phyloP scores from a whole-genome alignment of 2,329 filamentous ascomycete genomes.

The Monilinia laxa region DNA sequence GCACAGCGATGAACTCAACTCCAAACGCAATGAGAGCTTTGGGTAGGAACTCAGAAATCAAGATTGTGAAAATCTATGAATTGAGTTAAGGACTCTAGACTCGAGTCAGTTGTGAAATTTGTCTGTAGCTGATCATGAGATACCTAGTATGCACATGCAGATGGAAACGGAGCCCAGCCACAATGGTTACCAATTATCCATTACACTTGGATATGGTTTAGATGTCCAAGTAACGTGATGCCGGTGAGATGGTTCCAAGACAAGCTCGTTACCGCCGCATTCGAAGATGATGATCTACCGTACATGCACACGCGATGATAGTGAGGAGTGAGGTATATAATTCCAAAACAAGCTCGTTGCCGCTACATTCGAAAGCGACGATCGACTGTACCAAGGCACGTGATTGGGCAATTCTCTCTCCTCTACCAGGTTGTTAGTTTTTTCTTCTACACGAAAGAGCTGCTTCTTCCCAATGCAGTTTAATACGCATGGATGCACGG shows the following conservation, averaged over 20 bases:
- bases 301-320: no score
- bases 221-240: not conserved
- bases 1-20: slow-evolving; percentile 13
- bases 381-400: no score
- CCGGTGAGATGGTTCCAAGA: no score
- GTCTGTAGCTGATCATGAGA: not conserved
- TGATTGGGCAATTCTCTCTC: no score
- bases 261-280: not conserved
- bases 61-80: not conserved
- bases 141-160: not conserved
- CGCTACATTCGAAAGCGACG: no score
- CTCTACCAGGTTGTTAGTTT: no score
- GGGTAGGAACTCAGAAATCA: not conserved
- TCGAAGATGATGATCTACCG: not conserved
- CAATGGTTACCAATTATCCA: not conserved
- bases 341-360: no score
- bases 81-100: not conserved
- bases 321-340: no score
- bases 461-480: no score
- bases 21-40: slow-evolving; percentile 9
- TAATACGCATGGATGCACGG: slow-evolving; percentile 2
- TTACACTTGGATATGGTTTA: not conserved
- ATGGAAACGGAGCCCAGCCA: slow-evolving; percentile 14
- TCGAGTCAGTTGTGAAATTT: not conserved
- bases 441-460: no score